Evolutionary conservation across 2,329 filamentous ascomycete genomes (phyloP), one percentile per base, ranked within the genome.

Genomic region (Botryotinia narcissicola): DNA sequence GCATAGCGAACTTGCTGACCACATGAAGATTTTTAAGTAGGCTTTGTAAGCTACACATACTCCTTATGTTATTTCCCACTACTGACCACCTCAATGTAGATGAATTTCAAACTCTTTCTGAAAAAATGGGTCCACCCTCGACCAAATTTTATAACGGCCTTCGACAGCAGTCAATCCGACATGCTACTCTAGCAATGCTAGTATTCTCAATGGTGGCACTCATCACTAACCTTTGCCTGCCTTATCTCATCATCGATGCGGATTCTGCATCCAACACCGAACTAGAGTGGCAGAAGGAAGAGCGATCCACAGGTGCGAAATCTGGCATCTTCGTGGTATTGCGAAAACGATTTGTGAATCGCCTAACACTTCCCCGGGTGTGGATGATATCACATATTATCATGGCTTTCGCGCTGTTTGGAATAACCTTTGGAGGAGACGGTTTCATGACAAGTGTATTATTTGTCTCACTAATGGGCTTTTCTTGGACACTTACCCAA

Each of bases 351-450:
- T 3, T 62, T 62, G 35, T 14, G 3, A 62, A 22, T 6, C 32
- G 12, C 35, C 35, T 35, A 42, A 42, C 22, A 42, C 60, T 62
- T 62, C 35, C 35, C 32, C 60, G 60, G 40, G 22, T 40, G 8
- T 62, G 60, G 60, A 62, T 62, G 60, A 62, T 62, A 14, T 62
- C 60, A n/a, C 60, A 62, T n/a, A 42, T 62, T 8, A 42, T 62
- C 60, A 62, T n/a, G 25, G 60, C 60, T 62, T 40, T 62, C 6
- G 60, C 60, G 9, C 37, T 62, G 16, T 16, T 40, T 62, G 60
- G 60, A n/a, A 16, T 62, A 16, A 40, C 60, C n/a, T n/a, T 62
- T 42, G 60, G 35, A 40, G 35, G 48, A 51, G 48, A 40, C 25
- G 60, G 60, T 40, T 62, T 62, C 37, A 62, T 62, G 60, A 62